Percentiles rank a stretch among this genome's conserved stretches.
phyloP scores from a whole-genome alignment of 1,139 yeast genomes.

The Spathaspora sp. region DNA sequence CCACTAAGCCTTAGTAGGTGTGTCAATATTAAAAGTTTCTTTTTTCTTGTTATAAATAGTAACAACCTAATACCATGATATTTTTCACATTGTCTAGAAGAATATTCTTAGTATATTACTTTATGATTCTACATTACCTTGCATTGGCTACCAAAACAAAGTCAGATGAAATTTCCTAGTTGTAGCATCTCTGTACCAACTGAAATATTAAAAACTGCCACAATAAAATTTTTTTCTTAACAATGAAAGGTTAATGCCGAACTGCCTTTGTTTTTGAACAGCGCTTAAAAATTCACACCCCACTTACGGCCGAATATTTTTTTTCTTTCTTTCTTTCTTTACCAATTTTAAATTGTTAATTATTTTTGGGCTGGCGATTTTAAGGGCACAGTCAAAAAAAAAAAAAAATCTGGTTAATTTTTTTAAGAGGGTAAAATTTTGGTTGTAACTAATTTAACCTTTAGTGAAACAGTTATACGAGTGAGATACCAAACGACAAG shows the following conservation, averaged over 20 bases:
- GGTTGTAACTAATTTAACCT: background rate
- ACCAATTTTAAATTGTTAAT: background rate
- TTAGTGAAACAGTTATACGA: too few relatives aligned
- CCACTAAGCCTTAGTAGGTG: background rate
- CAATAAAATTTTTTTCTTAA: background rate
- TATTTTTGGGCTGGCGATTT: background rate
- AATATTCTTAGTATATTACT: background rate
- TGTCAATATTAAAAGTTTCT: background rate
- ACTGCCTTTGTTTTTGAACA: background rate
- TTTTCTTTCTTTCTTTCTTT: background rate
- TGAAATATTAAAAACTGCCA: background rate
- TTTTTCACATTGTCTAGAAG: background rate
- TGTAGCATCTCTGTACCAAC: too few relatives aligned
- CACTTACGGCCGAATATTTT: background rate
- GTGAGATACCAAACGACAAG: too few relatives aligned
- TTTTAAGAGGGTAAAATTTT: background rate
- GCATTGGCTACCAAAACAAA: too few relatives aligned
- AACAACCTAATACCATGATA: background rate
- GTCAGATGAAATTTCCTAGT: too few relatives aligned
- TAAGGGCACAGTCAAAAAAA: conserved; percentile 2
- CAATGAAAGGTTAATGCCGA: background rate
- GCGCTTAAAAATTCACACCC: background rate
- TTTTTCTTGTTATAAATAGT: background rate
- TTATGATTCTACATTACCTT: background rate
- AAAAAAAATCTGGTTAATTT: background rate